Evolutionary conservation across 1,284 basidiomycete genomes (phyloP), one percentile per base, ranked within the genome.

Genomic region (Leucoagaricus sp.): DNA sequence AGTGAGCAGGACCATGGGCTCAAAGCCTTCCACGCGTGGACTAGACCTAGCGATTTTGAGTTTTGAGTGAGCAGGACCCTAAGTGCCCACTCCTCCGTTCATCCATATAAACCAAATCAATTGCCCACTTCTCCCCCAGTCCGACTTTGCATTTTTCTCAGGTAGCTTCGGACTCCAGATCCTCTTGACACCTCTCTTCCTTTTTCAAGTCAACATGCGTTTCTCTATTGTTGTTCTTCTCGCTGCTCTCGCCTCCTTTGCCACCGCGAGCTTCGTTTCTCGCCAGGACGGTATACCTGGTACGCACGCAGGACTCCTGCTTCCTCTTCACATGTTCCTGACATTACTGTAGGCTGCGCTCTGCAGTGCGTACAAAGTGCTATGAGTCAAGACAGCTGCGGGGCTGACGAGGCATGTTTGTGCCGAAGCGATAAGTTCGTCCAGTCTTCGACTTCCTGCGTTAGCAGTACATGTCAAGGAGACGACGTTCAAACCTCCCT

Each of bases 191-290:
- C 57, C 59, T 53, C 60, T 62, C 58, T 57, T 64, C 57, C 57
- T 64, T 69, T 64, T 55, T 59, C 48, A 57, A 40, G 44, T 61
- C 65, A 76, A 54, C 58, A 88, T 89, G 87, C 84, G 79, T 65
- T 79, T 83, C 75, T 67, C 79, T 59, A 67, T 75, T 61, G 41
- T 79, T 63, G 60, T 70, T 61, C 62, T 81, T 67, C 61, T 78
- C 62, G 69, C 80, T 63, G 72, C 72, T 58, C n/a, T 56, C 33
- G 71, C 72, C 59, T 66, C 75, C 63, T 69, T 72, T 33, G 74
- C 73, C 61, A 72, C 76, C 53, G 75, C 75, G 33, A 61, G 65
- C 53, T 64, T 77, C 48, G 28, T 75, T 59, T 63, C 65, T 25
- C 72, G 75, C 38, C 81, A 77, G 64, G 60, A 55, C 53, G 23